Evolutionary conservation across 305 asterid species (phyloP), one percentile per base, ranked within the genome.

Genomic region (Fraxinus ornus): DNA sequence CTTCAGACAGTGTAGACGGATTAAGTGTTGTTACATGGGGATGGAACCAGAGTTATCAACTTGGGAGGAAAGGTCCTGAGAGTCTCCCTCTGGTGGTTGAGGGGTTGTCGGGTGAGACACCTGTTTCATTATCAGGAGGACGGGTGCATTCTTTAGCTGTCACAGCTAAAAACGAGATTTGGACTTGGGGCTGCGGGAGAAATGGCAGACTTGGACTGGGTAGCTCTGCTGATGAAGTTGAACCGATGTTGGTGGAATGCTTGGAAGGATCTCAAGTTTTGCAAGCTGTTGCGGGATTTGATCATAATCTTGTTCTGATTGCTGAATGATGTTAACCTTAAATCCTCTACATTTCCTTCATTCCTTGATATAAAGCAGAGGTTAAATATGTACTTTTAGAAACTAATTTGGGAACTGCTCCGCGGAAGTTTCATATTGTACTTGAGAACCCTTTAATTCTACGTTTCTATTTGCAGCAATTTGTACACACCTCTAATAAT

Each of bases 181-280:
- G 94, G 97, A 80, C 88, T 49, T 96, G 99, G 99, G 99, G 99
- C 36, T 90, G 97, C 37, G 99, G 99, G 81, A 92, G 92, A 81
- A 94, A 94, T 55, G 98, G 99, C 30, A 88, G 99, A 83, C 97
- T 94, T 2, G 98, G 98, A 74, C 84, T 90, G 81, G 94, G 97
- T 72, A 88, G 95, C 92, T 94, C 98, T 3, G 83, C 76, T 28
- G 94, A 94, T 85, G 99, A 95, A 89, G 57, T 70, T 15, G 95
- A 93, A 81, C 98, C 98, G 0, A 82, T 85, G 90, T 22, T 90
- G 77, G 90, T 92, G 39, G 96, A 95, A 28, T 80, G 22, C 83
- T 83, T 91, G 76, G 94, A 92, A 88, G 97, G 91, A 75, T 55
- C 9, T 79, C 84, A 89, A 64, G 94, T 92, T 71, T 21, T 91